Evolutionary conservation across 768 basidiomycete species (phyloP), one percentile per base, ranked within the genome.

Genomic region (Macrolepiota albuminosa): DNA sequence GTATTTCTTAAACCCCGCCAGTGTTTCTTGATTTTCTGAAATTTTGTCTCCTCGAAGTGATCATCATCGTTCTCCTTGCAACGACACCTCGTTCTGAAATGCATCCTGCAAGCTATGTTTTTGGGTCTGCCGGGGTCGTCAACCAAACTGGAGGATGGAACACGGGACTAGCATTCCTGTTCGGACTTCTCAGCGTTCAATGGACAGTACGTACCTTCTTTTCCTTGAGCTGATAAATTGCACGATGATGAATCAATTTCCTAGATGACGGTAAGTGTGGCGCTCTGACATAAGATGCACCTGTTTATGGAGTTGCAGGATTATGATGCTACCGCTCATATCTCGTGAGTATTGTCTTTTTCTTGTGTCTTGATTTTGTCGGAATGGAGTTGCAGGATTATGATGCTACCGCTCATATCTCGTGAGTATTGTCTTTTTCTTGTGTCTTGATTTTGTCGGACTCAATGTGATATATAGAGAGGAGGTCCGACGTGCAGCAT

Each of bases 121-220:
- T 95, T 66, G 90, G 89, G 14, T 78, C 84, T 29, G 79, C 71
- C 4, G 89, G 89, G n/a, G 70, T 91, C 54, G 73, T 84, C 50
- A 96, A 96, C 70, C 82, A 86, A 66, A 88, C 91, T 0, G 90
- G 91, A 33, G 92, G 88, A 60, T 87, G 85, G 82, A 87, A 85
- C 64, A 82, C 80, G 43, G 93, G 93, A 0, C 76, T 95, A 47
- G 87, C 91, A 0, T 93, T 94, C 76, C 75, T 93, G 24, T 87
- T 96, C 64, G 93, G 93, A 29, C 73, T 95, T 54, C 78, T 95
- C 33, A 89, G 86, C 59, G 93, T 95, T 24, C 91, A 93, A 69
- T 93, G 91, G 89, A 91, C 89, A 64, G 87, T 91, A 66, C 37
- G 86, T 74, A 31, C 24, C 34, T 13, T 31, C 36, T 33, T 13